Evolutionary conservation across 768 basidiomycete species (phyloP).

Genomic region (Candolleomyces efflorescens): DNA sequence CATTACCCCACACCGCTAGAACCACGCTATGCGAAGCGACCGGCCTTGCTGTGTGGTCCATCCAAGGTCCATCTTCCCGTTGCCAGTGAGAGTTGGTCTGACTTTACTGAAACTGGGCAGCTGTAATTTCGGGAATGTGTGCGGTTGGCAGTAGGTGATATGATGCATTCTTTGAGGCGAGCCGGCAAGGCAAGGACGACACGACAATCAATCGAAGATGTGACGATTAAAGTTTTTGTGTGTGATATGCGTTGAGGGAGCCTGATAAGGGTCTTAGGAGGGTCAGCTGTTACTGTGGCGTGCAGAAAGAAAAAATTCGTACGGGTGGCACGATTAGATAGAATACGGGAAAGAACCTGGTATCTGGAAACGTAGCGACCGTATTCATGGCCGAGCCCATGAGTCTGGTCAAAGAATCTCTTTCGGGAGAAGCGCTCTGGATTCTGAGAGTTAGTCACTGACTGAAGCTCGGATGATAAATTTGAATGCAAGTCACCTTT

Average conservation of each 20-base stretch:
- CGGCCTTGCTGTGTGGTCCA: no score
- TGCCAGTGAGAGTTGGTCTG: not conserved
- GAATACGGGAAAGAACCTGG: not conserved
- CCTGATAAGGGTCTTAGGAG: not conserved
- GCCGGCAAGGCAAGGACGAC: no score
- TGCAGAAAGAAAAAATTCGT: not conserved
- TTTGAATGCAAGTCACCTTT: no score
- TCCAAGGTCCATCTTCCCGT: no score
- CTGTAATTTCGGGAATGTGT: not conserved
- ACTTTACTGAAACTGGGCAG: not conserved
- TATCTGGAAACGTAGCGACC: not conserved
- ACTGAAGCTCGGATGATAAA: no score
- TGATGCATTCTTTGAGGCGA: not conserved
- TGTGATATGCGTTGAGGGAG: not conserved
- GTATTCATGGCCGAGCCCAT: not conserved
- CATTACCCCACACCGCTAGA: slow-evolving; percentile 4
- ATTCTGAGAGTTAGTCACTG: not conserved
- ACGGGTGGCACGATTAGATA: not conserved
- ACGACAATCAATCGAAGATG: slow-evolving; percentile 1
- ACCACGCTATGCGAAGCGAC: not conserved
- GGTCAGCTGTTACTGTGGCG: not conserved
- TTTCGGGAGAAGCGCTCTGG: not conserved
- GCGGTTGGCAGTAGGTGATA: no score
- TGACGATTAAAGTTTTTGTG: not conserved
- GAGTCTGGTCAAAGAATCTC: not conserved